Evolutionary conservation across 345 rosid species (phyloP), one percentile per base, ranked within the genome.

Genomic region (Aquilaria yunnanensis): DNA sequence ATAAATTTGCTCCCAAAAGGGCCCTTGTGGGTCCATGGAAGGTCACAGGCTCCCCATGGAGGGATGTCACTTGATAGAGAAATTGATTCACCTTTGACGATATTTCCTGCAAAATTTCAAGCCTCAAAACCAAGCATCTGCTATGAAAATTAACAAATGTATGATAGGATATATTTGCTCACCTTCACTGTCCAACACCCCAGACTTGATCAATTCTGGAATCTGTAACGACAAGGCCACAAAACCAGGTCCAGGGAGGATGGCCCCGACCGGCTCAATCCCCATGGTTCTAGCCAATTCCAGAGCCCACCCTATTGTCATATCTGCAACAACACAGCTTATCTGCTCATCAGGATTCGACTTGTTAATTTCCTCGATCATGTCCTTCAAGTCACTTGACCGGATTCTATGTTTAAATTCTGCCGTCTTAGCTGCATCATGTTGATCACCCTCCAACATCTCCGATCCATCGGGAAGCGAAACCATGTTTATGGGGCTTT

Each of bases 311-410:
- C 68, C 59, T n/a, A 65, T n/a, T 1, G 37, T 30, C 23, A 4
- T 14, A 65, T 80, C 80, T 50, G 64, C 60, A 14, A 77, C 2
- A 5, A 77, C 53, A 56, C 79, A 80, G 3, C 56, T 49, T 66
- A 77, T 70, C 53, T 50, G 33, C 51, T 72, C 76, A 0, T 45
- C 56, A 2, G 14, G 51, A 32, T 46, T 56, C 3, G 59, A 57
- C 14, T 52, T 1, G n/a, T 73, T 70, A 12, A 67, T 31, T 4
- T 73, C 66, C 67, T 70, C 63, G n/a, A 80, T 69, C 70, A 77
- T 54, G 10, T 43, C 48, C 63, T 57, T 50, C 47, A 77, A 54
- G 32, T 61, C 57, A 9, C 37, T 51, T 6, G 72, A 60, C 75
- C 54, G 6, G 8, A 37, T 37, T 37, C 5, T 37, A 37, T 2